Conservation (phyloP, 306 rosid genomes). For the Cajanus cajan region DNA sequence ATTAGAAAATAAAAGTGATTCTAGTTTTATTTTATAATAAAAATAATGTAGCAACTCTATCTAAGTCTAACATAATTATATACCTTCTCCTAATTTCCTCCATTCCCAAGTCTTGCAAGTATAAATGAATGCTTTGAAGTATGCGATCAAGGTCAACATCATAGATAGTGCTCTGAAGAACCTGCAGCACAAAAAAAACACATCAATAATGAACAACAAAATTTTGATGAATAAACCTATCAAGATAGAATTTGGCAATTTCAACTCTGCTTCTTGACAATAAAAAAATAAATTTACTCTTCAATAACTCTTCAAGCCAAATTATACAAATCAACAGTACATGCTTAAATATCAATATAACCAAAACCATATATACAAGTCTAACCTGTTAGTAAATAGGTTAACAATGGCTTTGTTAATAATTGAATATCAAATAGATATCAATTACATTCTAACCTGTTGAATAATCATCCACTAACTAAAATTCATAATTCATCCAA, state of each 20-base stretch:
- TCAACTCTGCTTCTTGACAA: not conserved
- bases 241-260: not conserved
- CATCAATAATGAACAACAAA: not conserved
- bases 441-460: not conserved
- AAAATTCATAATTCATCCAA: not conserved
- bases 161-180: conserved; percentile 95
- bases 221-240: not conserved
- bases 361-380: not conserved
- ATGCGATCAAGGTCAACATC: conserved; percentile 95
- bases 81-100: conserved; percentile 99
- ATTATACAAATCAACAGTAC: not conserved
- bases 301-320: not conserved
- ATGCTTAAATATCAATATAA: not conserved
- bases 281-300: not conserved
- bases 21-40: not conserved
- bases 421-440: not conserved
- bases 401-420: not conserved
- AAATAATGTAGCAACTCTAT: not conserved
- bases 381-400: not conserved
- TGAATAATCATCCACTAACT: not conserved
- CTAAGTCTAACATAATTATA: conserved; percentile 18
- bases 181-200: conserved; percentile 51
- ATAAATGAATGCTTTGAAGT: conserved; percentile 97
- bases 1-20: conserved; percentile 22
- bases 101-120: conserved; percentile 97